Evolutionary conservation across 306 rosid species (phyloP), one percentile per base, ranked within the genome.

Genomic region (Prunus kanzakura): DNA sequence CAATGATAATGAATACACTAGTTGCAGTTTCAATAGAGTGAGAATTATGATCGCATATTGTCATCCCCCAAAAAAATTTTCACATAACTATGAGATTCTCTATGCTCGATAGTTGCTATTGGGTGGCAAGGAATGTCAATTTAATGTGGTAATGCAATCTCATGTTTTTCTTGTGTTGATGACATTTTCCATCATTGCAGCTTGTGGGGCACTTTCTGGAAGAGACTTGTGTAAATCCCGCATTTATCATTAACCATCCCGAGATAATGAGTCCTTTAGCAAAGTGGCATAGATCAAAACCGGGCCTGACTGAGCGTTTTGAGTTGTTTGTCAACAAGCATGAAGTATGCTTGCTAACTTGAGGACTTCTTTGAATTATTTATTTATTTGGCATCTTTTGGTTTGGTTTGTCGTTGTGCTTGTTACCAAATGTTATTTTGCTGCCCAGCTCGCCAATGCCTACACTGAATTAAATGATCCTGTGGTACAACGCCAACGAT

Each of bases 211-310:
- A 95, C 90, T 90, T 89, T 79, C 79, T 95, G 85, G 98, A 95
- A 72, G 97, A 88, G 85, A 89, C 80, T 0, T 95, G 98, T 75
- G 92, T 92, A 11, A 88, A 92, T 82, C 97, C 97, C 14, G 65
- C 97, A 65, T 95, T 86, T 72, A 92, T 95, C 78, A 92, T 89
- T 35, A 92, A 95, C 80, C 97, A 89, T 81, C 98, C 98, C 0
- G 93, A 95, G 89, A 83, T 95, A 70, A 92, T 89, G 97, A 95
- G 98, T 83, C 98, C 96, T 61, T 79, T 95, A 83, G 98, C 98
- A 2, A 95, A 95, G 88, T 92, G 96, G 93, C 98, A 92, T 78
- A 86, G 98, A 88, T 78, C 86, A 2, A 90, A 86, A 72, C 95
- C 93, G 7, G 84, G 97, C 80, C 84, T 90, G 73, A 95, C 97